Conservation (phyloP, 441 rosid genomes). For the Sinapis alba region DNA sequence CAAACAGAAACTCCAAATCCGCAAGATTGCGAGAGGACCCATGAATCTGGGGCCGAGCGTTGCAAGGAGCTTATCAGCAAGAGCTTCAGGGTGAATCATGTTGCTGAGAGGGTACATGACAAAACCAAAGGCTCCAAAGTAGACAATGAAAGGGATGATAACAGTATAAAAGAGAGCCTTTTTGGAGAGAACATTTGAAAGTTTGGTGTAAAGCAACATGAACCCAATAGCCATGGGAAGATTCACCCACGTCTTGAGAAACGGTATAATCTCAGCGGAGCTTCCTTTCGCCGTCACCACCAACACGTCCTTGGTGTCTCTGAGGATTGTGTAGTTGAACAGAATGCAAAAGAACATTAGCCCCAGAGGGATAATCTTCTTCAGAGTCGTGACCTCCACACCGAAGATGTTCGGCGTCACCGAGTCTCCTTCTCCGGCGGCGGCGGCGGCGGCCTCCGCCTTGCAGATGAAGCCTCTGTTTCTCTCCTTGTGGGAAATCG, state of each 20-base stretch:
- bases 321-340: constrained; percentile 86
- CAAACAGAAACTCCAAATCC: constrained; percentile 93
- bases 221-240: constrained; percentile 96
- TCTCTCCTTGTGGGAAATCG: constrained; percentile 39
- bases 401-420: constrained; percentile 62
- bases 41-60: constrained; percentile 85
- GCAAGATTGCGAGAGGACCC: constrained; percentile 90
- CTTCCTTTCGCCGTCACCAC: constrained; percentile 94
- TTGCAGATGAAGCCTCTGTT: constrained; percentile 53
- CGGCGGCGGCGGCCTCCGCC: constrained; percentile 76
- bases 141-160: constrained; percentile 84
- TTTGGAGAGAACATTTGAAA: constrained; percentile 72
- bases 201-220: constrained; percentile 76
- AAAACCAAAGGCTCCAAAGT: constrained; percentile 91
- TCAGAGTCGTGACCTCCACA: constrained; percentile 60
- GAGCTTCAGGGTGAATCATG: constrained; percentile 71
- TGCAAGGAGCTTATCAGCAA: constrained; percentile 75
- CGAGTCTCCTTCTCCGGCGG: constrained; percentile 45
- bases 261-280: constrained; percentile 90
- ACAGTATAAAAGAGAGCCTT: constrained; percentile 80
- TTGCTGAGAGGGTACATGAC: constrained; percentile 81
- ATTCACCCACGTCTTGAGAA: constrained; percentile 92
- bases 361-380: constrained; percentile 86
- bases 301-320: constrained; percentile 91
- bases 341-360: constrained; percentile 93